Evolutionary conservation across 768 basidiomycete species (phyloP), one percentile per base, ranked within the genome.

Genomic region (Dioszegia crocea): DNA sequence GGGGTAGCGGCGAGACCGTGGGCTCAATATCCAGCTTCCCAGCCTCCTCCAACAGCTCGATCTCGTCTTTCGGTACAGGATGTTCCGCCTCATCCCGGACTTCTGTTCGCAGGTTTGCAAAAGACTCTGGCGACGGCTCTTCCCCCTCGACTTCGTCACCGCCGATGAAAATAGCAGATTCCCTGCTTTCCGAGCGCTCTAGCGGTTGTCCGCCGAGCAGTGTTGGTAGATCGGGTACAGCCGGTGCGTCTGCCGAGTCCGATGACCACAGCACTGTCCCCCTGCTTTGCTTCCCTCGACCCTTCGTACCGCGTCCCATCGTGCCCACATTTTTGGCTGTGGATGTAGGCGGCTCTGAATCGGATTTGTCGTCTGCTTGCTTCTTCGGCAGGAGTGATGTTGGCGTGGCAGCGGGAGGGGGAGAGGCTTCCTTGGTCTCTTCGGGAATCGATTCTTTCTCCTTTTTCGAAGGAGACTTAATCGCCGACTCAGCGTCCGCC

Each of bases 11-110:
- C 43, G 62, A 65, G 2, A 64, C 61, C 10, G 45, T 48, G 8
- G 50, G 23, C 19, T 53, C 61, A 19, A 63, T 40, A 9, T 56
- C 46, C 27, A 73, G 33, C 40, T 56, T 41, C 9, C 68, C 71
- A 38, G 66, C 39, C 33, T 73, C 68, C 51, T 73, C 71, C 40
- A 70, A 29, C 30, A 73, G 38, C 44, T 70, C 68, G 49, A 73
- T 73, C 59, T 73, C 71, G 49, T 73, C 68, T 44, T 70, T 73
- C 3, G 71, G 68, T 16, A 66, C 64, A 1, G 14, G 10, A 21
- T 33, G 3, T 3, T 59, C 61, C n/a, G 50, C 30, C 49, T 14
- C 24, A 31, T 56, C 48, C 24, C 23, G 10, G 26, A n/a, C 26
- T 16, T 33, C 55, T 21, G 49, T 31, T 19, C 3, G 44, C 29